phyloP scores from a whole-genome alignment of 1,139 yeast species.

The Taphrina confusa region DNA sequence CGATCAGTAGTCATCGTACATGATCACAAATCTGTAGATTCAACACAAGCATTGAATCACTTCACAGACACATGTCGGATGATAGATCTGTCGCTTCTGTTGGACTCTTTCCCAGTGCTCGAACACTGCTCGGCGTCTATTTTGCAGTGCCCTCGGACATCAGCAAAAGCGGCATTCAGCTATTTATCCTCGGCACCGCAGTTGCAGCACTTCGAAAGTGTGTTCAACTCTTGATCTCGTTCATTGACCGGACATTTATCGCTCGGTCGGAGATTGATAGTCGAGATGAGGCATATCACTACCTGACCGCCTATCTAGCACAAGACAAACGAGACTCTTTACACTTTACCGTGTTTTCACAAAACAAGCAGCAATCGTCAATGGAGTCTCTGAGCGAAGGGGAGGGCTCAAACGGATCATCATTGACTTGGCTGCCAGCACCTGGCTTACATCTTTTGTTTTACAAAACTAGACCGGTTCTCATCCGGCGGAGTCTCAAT shows the following conservation, averaged over 20 bases:
- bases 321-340: conserved; percentile 23
- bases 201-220: conserved; percentile 25
- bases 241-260: conserved; percentile 20
- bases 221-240: neutral
- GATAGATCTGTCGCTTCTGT: conserved; percentile 9
- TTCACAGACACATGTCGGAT: neutral
- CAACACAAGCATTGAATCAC: too few species aligned
- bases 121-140: conserved; percentile 6
- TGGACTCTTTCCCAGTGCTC: conserved; percentile 16
- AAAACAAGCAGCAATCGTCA: conserved; percentile 1
- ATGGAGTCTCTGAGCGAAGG: conserved; percentile 3
- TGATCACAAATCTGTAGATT: too few species aligned
- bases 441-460: conserved; percentile 22
- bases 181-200: conserved; percentile 18
- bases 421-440: conserved; percentile 18
- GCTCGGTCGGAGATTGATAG: conserved; percentile 30
- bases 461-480: conserved; percentile 17
- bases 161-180: conserved; percentile 24
- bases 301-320: conserved; percentile 13
- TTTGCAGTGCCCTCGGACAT: conserved; percentile 28
- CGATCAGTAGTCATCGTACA: neutral
- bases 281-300: conserved; percentile 30
- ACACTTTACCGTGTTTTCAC: conserved; percentile 27
- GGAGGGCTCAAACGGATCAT: neutral
- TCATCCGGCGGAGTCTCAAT: conserved; percentile 11